Evolutionary conservation across 2,329 filamentous ascomycete genomes (phyloP), one percentile per base, ranked within the genome.

Genomic region (Chaetomiaceae sp.): DNA sequence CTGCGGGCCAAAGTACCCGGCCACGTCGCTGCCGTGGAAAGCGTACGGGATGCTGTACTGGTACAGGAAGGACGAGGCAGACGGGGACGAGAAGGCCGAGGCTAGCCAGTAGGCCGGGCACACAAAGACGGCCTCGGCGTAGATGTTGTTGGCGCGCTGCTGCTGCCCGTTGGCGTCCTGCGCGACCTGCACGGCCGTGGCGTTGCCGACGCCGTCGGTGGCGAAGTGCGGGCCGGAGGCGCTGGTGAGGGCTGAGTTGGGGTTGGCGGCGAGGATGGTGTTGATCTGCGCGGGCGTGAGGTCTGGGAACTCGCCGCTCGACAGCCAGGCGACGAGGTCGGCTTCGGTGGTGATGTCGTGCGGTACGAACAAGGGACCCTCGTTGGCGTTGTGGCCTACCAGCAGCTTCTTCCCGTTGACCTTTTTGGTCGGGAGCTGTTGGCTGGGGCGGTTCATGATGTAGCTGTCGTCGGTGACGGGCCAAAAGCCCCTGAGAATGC

Each of bases 61-160:
- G 53, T 75, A 75, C 34, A 70, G 75, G 4, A 65, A 62, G 24
- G 64, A 50, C 3, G 62, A 60, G 12, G 46, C 56, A 12, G 53
- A 52, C 9, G 22, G n/a, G 24, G 51, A 37, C 42, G 63, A 56
- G 49, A 68, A 79, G 3, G 72, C 73, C 29, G 71, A 64, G 2
- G 71, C 69, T 45, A 79, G 61, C 76, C 75, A 79, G 59, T 79
- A 78, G 0, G 71, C 68, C 0, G 76, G 71, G 56, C 78, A 81
- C 35, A 73, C 65, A 49, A 79, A 79, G 2, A n/a, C n/a, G n/a
- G 22, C 22, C 22, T 81, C 77, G 34, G 70, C 74, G 51, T 73
- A 74, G 38, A 80, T 70, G 55, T 77, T 74, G 49, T 67, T 62
- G 8, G 68, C 73, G 20, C 71, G 68, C 54, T 81, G 75, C 51